These are phyloP conservation scores for Fusarium protoensiforme DNA, from an alignment of 2,329 filamentous ascomycete genomes.

Conservation along the genomic window DNA sequence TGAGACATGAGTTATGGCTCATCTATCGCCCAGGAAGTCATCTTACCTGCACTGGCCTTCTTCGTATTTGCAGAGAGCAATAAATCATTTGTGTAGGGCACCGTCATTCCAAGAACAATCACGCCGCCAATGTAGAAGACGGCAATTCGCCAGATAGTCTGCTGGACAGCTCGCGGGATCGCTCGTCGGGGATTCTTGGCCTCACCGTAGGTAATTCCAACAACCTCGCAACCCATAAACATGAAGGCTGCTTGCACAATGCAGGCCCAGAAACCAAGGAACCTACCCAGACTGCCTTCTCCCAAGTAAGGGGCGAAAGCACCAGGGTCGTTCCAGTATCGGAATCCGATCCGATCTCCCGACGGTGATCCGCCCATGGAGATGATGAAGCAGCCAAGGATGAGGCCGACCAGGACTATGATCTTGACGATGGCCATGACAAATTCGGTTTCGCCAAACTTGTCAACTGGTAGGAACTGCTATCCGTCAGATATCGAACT, in stretches of 20 bases:
- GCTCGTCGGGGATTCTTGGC: not conserved
- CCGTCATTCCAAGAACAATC: not conserved
- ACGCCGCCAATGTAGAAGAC: not conserved
- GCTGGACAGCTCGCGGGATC: not conserved
- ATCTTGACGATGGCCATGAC: conserved; percentile 70
- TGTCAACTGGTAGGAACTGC: conserved; percentile 15
- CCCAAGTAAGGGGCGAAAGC: conserved; percentile 59
- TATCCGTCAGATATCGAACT: not conserved
- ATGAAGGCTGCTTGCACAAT: not conserved
- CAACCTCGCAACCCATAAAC: not conserved
- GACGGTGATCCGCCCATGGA: conserved; percentile 63
- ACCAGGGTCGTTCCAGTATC: conserved; percentile 51
- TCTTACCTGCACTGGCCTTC: not conserved
- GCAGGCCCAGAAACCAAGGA: not conserved
- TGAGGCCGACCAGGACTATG: conserved; percentile 65
- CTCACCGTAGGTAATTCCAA: not conserved
- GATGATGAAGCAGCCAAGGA: conserved; percentile 56
- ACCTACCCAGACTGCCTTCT: conserved; percentile 60
- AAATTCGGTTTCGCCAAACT: conserved; percentile 71
- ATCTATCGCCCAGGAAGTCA: not conserved
- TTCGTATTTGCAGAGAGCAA: not conserved
- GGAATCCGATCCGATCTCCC: conserved; percentile 51
- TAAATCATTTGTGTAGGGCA: not conserved
- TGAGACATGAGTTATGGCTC: not conserved
- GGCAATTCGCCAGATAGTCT: not conserved